Percentiles rank a stretch among this genome's conserved stretches.
These are phyloP conservation scores for Verbascum thapsus DNA, from an alignment of 257 asterid species.

Conservation along the genomic window DNA sequence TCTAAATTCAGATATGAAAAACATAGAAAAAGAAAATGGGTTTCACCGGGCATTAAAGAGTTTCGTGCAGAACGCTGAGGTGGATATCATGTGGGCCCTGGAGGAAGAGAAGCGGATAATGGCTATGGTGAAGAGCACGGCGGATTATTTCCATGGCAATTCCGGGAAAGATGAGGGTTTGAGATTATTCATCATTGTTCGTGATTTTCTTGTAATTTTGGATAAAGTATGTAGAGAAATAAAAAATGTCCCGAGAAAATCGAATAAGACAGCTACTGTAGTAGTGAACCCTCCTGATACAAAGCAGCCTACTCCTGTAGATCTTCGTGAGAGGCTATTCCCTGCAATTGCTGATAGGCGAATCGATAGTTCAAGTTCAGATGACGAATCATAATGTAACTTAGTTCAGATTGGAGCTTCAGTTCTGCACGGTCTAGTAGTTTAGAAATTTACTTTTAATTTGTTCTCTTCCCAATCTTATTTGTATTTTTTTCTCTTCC, in stretches of 20 bases:
- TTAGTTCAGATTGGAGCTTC: constrained; percentile 16
- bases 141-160: constrained; percentile 86
- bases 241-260: constrained; percentile 44
- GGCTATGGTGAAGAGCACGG: constrained; percentile 77
- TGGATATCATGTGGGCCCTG: constrained; percentile 53
- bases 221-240: constrained; percentile 84
- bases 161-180: constrained; percentile 87
- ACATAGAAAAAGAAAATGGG: constrained; percentile 51
- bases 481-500: neutral
- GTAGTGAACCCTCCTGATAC: constrained; percentile 34
- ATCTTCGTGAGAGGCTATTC: constrained; percentile 59
- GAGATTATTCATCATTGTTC: constrained; percentile 68
- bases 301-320: constrained; percentile 31
- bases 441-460: neutral
- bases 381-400: constrained; percentile 53
- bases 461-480: constrained; percentile 17
- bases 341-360: constrained; percentile 75
- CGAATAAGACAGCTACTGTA: constrained; percentile 29
- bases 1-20: constrained; percentile 62
- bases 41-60: constrained; percentile 55
- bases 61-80: constrained; percentile 73
- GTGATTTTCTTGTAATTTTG: constrained; percentile 72
- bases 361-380: constrained; percentile 64
- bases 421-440: neutral
- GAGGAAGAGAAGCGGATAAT: constrained; percentile 87